Percentiles rank a stretch among this genome's conserved stretches.
Conservation (phyloP, 78 protist genomes). For the Parvularia atlantis region DNA sequence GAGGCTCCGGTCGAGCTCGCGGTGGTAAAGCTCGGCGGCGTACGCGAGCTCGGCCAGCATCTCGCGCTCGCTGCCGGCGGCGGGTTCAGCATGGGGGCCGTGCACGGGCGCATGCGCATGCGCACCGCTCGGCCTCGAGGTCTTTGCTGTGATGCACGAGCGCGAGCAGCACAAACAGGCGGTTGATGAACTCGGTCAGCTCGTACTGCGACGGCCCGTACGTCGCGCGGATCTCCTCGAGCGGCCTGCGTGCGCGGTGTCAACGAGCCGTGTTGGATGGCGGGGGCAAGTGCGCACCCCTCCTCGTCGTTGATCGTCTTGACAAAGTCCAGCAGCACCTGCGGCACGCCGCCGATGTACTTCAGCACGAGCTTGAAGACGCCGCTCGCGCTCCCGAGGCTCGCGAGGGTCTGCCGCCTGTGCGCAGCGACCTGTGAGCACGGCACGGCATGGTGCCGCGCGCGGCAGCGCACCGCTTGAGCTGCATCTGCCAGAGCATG, state of each 20-base stretch:
- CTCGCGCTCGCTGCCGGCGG: not conserved
- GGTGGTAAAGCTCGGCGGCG: not conserved
- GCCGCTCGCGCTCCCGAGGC: slow-evolving; percentile 7
- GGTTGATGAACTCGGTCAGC: not conserved
- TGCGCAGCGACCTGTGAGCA: not conserved
- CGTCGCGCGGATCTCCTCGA: slow-evolving; percentile 15
- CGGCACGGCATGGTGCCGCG: no score
- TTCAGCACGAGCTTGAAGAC: not conserved
- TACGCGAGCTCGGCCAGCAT: no score
- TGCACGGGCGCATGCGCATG: not conserved
- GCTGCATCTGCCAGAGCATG: slow-evolving; percentile 9
- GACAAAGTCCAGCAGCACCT: slow-evolving; percentile 12
- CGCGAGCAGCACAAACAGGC: not conserved
- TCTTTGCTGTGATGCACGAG: not conserved
- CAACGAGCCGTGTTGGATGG: not conserved
- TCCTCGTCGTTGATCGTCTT: slow-evolving; percentile 6
- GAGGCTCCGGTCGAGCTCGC: not conserved
- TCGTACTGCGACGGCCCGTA: not conserved
- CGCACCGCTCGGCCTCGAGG: not conserved
- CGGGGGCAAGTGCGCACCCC: not conserved
- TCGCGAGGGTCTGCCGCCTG: not conserved
- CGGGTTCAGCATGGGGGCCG: not conserved
- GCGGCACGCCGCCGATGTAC: slow-evolving; percentile 13
- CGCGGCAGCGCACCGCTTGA: not conserved
- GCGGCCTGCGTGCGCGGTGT: not conserved